Evolutionary conservation across 208 protist species (phyloP), one percentile per base, ranked within the genome.

Genomic region (Wallacemonas sp.): DNA sequence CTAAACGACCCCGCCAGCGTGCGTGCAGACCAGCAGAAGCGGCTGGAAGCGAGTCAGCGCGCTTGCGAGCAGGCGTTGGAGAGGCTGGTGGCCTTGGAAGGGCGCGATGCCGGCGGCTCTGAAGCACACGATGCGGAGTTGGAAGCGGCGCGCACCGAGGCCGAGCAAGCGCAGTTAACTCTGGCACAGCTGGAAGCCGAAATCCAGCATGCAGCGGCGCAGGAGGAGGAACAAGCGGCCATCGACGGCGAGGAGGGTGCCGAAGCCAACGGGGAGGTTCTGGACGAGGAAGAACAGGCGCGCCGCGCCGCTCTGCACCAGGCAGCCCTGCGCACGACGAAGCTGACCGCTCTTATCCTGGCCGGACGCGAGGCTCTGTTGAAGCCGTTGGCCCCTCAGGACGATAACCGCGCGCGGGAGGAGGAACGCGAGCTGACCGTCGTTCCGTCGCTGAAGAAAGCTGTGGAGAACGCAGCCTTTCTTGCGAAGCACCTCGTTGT

Each of bases 91-190:
- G 55, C 72, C 33, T 52, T 86, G 27, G 68, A 89, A 42, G 66
- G 39, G 12, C 52, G 59, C 26, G 70, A 30, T 17, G 54, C 42
- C 10, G 81, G 66, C 29, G 63, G 42, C 9, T 41, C 37, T 4
- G 67, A 58, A 24, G 63, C 69, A 2, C 66, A 78, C 30, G 75
- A 63, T 6, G 46, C 46, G 21, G 83, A 87, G 44, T 37, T 92
- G 30, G 65, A 74, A 64, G 21, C 58, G 34, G 73, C 76, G 10
- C 55, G 68, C 2, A 57, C 79, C 34, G 64, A 79, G 39, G 73
- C 75, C 9, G 46, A 27, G 0, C 76, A 82, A 41, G 66, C 73
- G 63, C 50, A 83, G 75, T 48, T 73, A n/a, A 78, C 78, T 46
- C 34, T 83, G 46, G 69, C 63, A 10, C 32, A 62, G 3, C 59